Conservation (phyloP, 2,329 filamentous ascomycete species). For the Botrytis tulipae region DNA sequence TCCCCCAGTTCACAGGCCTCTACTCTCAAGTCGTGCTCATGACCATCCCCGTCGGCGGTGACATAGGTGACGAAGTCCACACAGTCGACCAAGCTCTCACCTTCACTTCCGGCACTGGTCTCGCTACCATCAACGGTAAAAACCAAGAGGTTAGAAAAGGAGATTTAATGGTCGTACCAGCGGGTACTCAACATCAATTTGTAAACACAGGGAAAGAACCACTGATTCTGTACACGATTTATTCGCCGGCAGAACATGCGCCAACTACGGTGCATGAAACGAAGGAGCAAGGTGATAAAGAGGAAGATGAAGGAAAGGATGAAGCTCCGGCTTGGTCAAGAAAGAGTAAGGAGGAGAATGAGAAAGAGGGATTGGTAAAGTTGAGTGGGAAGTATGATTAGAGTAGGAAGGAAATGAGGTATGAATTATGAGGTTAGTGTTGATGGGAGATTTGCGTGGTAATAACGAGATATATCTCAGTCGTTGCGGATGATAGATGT, state of each 20-base stretch:
- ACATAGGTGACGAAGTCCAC: constrained; percentile 67
- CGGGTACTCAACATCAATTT: constrained; percentile 65
- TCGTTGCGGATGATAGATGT: neutral
- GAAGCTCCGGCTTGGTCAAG: constrained; percentile 59
- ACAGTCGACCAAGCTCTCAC: constrained; percentile 64
- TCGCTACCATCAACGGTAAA: constrained; percentile 57
- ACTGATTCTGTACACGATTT: constrained; percentile 61
- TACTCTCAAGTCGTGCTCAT: constrained; percentile 64
- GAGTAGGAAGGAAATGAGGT: constrained; percentile 21
- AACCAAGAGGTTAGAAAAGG: constrained; percentile 47
- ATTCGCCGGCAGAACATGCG: constrained; percentile 61
- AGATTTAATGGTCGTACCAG: constrained; percentile 56
- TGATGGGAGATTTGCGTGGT: too few species aligned
- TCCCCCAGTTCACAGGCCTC: constrained; percentile 52
- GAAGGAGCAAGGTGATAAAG: constrained; percentile 61
- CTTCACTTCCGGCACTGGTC: constrained; percentile 58
- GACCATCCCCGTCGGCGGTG: constrained; percentile 61
- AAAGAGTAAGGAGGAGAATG: constrained; percentile 57
- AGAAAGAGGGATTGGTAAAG: constrained; percentile 54
- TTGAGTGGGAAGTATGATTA: constrained; percentile 34
- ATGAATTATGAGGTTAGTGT: neutral
- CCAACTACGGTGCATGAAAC: constrained; percentile 58
- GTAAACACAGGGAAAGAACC: constrained; percentile 59
- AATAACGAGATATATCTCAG: neutral
- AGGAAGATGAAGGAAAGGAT: constrained; percentile 60